These are phyloP conservation scores for Tilletia indica DNA, from an alignment of 1,284 basidiomycete genomes.

Conservation along the genomic window DNA sequence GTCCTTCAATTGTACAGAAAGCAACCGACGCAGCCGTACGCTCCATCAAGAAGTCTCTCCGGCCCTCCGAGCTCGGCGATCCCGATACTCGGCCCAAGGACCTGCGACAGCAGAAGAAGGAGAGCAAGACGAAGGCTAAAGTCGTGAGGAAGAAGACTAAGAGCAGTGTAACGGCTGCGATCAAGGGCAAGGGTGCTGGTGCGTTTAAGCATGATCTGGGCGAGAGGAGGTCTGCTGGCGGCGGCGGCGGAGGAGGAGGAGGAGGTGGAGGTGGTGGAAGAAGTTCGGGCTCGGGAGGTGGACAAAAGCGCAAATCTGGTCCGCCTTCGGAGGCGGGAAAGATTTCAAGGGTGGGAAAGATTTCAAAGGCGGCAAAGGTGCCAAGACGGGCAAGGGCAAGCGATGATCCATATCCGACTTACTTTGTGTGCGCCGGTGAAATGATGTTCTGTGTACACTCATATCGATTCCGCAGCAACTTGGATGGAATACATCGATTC, in stretches of 20 bases:
- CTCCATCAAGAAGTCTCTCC: conserved; percentile 44
- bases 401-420: not conserved
- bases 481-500: too few species aligned
- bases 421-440: too few species aligned
- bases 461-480: too few species aligned
- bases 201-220: conserved; percentile 17
- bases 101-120: conserved; percentile 21
- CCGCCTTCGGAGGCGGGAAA: too few species aligned
- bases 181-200: conserved; percentile 4
- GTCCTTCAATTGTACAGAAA: conserved; percentile 2
- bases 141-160: conserved; percentile 16
- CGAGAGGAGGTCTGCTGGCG: not conserved
- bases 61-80: conserved; percentile 46
- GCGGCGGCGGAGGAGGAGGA: not conserved
- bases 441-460: too few species aligned
- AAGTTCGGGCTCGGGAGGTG: not conserved
- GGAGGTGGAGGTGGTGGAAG: too few species aligned
- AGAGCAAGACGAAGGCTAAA: conserved; percentile 23
- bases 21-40: conserved; percentile 41
- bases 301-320: not conserved
- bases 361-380: not conserved
- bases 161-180: conserved; percentile 4
- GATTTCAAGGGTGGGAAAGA: too few species aligned
- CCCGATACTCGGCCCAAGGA: conserved; percentile 26
- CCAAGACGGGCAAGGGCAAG: conserved; percentile 1